Base-by-base conservation (phyloP, 257 asterid species). In the Rauvolfia tetraphylla region DNA sequence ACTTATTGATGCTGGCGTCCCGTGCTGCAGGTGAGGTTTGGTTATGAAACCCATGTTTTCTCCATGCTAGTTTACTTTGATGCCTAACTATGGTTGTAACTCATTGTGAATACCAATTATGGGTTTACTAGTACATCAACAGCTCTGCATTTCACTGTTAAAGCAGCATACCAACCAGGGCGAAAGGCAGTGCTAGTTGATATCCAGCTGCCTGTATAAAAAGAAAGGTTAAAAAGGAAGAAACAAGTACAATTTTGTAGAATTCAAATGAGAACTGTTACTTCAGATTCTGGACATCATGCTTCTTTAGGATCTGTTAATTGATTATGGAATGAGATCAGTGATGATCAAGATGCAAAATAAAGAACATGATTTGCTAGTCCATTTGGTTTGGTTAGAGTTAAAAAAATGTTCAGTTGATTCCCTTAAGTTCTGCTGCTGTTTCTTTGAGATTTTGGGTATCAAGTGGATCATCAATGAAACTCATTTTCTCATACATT, bases 21-120 rank as follows among this genome's bases (percentile, higher is more conserved):
- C 99, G 58, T 95, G 99, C 91, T 95, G 99, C 99, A 93, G 99
- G 99, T 95, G 85, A 86, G 77, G 76, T 78, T 76, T 76, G 77
- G 72, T 72, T 75, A 42, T 18, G 48, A n/a, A 41, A 15, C 39
- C 23, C n/a, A 23, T 23, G 18, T 20, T 76, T 25, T 31, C 57
- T 41, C 39, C 56, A 33, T 62, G 62, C 18, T 17, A 31, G 1
- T 65, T 51, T 59, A 27, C 63, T 48, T 18, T 46, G 53, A 11
- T 49, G 49, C 29, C 20, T 34, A 20, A 27, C 49, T 63, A 2
- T 31, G 42, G 53, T 70, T 58, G 36, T 65, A 44, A 48, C 80
- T 41, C 22, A 57, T 34, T 11, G 20, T 68, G 62, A 61, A 59
- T 0, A 41, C 10, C 34, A 54, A 22, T 48, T 9, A 59, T 31